Base-by-base conservation (phyloP, 228 moss, liverwort and hornwort species). In the Sphagnum magellanicum region DNA sequence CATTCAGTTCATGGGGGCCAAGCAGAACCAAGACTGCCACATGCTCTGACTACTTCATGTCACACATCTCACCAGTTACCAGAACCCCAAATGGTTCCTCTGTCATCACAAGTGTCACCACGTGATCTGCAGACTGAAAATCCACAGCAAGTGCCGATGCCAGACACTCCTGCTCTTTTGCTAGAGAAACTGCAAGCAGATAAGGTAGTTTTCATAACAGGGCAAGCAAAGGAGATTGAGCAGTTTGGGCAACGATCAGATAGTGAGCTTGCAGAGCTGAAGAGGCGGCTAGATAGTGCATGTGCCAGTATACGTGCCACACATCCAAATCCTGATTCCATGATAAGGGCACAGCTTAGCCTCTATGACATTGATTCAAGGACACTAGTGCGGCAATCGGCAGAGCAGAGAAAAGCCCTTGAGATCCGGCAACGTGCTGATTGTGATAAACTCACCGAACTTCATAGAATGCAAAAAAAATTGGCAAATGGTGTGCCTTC, bases 371-470 rank as follows among this genome's bases (percentile, higher is more conserved):
- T 70, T 53, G 63, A 72, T 47, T 51, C 32, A 51, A 49, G 16
- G 5, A 48, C 49, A 8, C 11, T 74, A 13, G 67, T 65, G 49
- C 68, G 68, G 50, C 65, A 16, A 5, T 51, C 10, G 49, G 0
- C 46, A 6, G 59, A 64, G 52, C 79, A 81, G 12, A 52, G 5
- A 16, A 68, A 60, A 57, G 67, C 65, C 59, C 64, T 87, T 70
- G 70, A 61, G 14, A 61, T 48, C 60, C 80, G 78, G 49, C 87
- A 83, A 68, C 78, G 78, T 50, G 66, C 64, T 64, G 74, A 76
- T 16, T 83, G 81, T 58, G 83, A 81, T 66, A 83, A 72, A 67
- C 67, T 87, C 59, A 32, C 32, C 1, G 32, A 32, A 32, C 32
- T 32, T 32, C 32, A 32, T 32, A 32, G 32, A 32, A 32, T 32